Evolutionary conservation across 2,329 filamentous ascomycete genomes (phyloP).

Genomic region (Neophaeococcomyces mojaviensis): DNA sequence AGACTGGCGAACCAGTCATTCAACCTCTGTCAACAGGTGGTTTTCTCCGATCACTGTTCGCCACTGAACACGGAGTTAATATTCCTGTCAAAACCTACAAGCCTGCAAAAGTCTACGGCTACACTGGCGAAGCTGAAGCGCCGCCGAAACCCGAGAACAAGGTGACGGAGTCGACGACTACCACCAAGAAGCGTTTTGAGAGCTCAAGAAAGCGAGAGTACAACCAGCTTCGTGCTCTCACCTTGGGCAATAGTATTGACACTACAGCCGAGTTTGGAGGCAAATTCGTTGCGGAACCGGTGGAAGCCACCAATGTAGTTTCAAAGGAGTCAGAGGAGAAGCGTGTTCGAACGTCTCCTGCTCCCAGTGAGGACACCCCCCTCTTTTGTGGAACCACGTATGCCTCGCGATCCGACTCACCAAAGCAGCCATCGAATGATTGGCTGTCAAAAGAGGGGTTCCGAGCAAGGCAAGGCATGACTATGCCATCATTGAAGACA

Average conservation of each 20-base stretch:
- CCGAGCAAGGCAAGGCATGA: conserved; percentile 1
- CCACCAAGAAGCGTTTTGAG: conserved; percentile 1
- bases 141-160: not conserved
- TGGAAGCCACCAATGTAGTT: not conserved
- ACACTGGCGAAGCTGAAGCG: conserved; percentile 10
- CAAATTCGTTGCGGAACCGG: conserved; percentile 4
- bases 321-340: not conserved
- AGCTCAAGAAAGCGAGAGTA: conserved; percentile 17
- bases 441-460: conserved; percentile 20
- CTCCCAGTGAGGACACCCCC: conserved; percentile 15
- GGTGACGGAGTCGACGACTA: not conserved
- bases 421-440: conserved; percentile 2
- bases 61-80: conserved; percentile 20
- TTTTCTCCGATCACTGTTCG: conserved; percentile 15
- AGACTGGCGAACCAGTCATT: not conserved
- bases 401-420: conserved; percentile 2
- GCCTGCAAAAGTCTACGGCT: conserved; percentile 18
- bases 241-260: conserved; percentile 21
- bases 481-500: not conserved
- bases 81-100: conserved; percentile 21
- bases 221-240: conserved; percentile 11
- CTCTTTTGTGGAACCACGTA: conserved; percentile 23
- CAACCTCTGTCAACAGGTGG: conserved; percentile 8
- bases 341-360: conserved; percentile 11
- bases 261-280: conserved; percentile 17